These are phyloP conservation scores for Septoria linicola DNA, from an alignment of 2,329 filamentous ascomycete species.

Conservation along the genomic window DNA sequence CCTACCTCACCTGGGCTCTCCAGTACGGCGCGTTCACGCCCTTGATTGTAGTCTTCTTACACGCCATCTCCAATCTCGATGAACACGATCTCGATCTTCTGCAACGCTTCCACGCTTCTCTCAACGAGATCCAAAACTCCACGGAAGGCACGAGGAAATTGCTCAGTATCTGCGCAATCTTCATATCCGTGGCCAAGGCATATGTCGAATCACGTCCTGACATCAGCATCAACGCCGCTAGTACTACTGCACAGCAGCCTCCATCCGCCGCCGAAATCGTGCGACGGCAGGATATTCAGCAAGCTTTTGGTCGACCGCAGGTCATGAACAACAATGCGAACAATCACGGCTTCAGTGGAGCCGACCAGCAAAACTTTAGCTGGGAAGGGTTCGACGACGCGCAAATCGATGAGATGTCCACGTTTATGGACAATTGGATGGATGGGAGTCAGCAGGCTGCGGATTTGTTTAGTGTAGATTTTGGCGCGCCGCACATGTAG, in stretches of 20 bases:
- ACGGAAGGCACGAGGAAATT: constrained; percentile 11
- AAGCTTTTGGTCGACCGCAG: constrained; percentile 13
- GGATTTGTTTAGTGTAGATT: constrained; percentile 16
- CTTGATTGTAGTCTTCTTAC: constrained; percentile 20
- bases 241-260: not conserved
- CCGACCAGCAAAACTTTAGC: not conserved
- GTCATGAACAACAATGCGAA: not conserved
- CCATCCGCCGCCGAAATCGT: constrained; percentile 1
- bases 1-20: constrained; percentile 17
- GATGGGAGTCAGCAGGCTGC: constrained; percentile 18
- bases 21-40: constrained; percentile 19
- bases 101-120: constrained; percentile 13
- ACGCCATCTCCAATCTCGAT: constrained; percentile 15
- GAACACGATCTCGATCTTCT: constrained; percentile 14
- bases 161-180: constrained; percentile 15
- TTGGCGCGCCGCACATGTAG: not conserved
- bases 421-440: constrained; percentile 22
- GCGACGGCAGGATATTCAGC: constrained; percentile 9
- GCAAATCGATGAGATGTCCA: constrained; percentile 19
- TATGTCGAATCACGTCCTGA: constrained; percentile 11
- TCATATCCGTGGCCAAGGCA: constrained; percentile 14
- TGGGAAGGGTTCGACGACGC: constrained; percentile 6
- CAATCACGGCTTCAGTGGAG: not conserved
- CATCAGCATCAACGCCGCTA: not conserved
- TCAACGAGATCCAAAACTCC: constrained; percentile 9